Base-by-base conservation (phyloP, 176 grass and related monocot species). In the Oryza officinalis region DNA sequence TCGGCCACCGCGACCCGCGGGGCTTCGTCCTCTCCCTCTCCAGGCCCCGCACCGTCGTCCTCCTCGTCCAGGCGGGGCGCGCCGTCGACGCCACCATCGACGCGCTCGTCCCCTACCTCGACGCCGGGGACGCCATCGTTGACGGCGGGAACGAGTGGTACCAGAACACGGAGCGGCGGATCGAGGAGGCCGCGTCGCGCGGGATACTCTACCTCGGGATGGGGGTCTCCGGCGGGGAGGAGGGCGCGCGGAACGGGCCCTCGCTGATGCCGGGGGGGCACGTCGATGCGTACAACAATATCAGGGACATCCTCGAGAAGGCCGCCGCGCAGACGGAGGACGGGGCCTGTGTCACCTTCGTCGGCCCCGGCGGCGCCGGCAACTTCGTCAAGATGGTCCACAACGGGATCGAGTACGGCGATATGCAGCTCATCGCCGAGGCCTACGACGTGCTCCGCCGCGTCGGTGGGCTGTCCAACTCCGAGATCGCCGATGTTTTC, bases 341-440 rank as follows among this genome's bases (percentile, higher is more conserved):
- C 2, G 91, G 96, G 9, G 83, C 93, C 0, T 99, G 91, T 26
- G 93, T 96, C 61, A 99, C 96, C 12, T 99, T 90, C 20, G 89
- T 99, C 0, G 91, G 93, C 0, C 85, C 87, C 6, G 96, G 91
- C 2, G 93, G 93, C 2, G 91, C 93, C 0, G 96, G 93, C 47
- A 98, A 95, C 86, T 99, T 99, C 25, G 93, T 99, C 25, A 99
- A 96, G 86, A 94, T 99, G 93, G 96, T 94, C 4, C 93, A 96
- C 66, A 99, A 96, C 60, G 96, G 89, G 32, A 99, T 99, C 20
- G 93, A 99, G 83, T 99, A 99, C 0, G 91, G 93, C 0, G 93
- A 99, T 65, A 96, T 96, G 91, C 93, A 96, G 69, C 86, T 99
- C 17, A 92, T 98, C 14, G 86, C 96, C 0, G 91, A 98, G 72